Evolutionary conservation across 371 early-diverging fungal species (phyloP), one percentile per base, ranked within the genome.

Genomic region (Mortierella sp.): DNA sequence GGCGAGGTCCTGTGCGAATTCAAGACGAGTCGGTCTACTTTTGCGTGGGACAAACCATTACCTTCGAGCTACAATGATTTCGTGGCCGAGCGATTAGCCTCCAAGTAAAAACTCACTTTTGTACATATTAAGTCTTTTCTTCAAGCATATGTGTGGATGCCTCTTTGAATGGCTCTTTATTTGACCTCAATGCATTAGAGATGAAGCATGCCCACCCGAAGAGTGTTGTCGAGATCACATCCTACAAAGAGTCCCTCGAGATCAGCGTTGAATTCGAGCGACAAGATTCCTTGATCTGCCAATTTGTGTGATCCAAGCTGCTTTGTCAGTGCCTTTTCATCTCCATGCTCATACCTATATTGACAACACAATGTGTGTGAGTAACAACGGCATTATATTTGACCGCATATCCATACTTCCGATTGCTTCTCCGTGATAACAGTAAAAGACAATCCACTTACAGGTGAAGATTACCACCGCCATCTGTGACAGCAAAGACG

Each of bases 401-500:
- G 21, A 6, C 2, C 6, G 43, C 6, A 40, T 40, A 40, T 40
- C 43, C n/a, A 54, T 5, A n/a, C n/a, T 19, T 6, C n/a, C 54
- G 19, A 16, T 53, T 24, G 14, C 21, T 19, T 24, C 19, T 53
- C 53, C 54, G 24, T n/a, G 54, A 21, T n/a, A 21, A n/a, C 4
- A 54, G 24, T 54, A 54, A 24, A 21, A 2, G 4, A 1, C 16
- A 21, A 4, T 19, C 14, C 53, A 83, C 80, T 71, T 89, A 93
- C 43, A 95, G 78, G 31, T 88, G 86, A 6, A 96, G 74, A 6
- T 77, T 73, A 3, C 97, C 97, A 75, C 96, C 96, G 26, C 91
- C 90, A 3, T 93, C 90, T 11, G 95, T 90, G 26, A 93, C 86
- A 19, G 74, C 78, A 75, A 94, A 92, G 26, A 91, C 81, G n/a